These are phyloP conservation scores for Tricholoma saponaceum DNA, from an alignment of 768 basidiomycete genomes.

Conservation along the genomic window DNA sequence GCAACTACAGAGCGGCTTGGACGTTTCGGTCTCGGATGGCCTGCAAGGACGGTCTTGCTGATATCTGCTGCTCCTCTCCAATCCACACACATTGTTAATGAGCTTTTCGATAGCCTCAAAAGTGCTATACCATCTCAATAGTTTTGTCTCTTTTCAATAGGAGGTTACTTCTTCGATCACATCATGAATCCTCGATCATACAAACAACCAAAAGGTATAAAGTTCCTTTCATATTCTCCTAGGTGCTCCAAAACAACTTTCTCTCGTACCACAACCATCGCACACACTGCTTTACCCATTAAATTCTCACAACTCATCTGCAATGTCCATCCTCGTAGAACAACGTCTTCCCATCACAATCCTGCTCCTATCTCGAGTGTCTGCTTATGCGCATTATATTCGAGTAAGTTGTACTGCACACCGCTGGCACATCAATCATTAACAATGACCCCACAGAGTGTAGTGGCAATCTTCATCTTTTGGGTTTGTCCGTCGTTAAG, in stretches of 20 bases:
- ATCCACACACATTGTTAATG: no score
- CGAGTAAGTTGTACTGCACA: background rate
- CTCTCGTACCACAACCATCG: background rate
- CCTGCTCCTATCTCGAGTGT: background rate
- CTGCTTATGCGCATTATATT: slow-evolving; percentile 1
- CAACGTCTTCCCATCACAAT: slow-evolving; percentile 1
- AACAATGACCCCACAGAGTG: background rate
- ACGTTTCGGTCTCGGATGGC: no score
- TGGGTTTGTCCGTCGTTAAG: background rate
- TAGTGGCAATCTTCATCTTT: background rate
- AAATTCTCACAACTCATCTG: background rate
- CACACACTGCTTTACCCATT: background rate
- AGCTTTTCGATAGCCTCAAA: no score
- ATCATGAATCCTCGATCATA: background rate
- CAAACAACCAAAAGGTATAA: background rate
- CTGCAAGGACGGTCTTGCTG: background rate
- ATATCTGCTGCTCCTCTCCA: background rate
- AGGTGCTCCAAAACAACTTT: background rate
- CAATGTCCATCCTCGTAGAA: background rate
- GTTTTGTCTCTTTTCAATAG: no score
- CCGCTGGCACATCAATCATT: background rate
- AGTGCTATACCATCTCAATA: no score
- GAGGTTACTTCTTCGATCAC: background rate
- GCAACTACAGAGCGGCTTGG: no score
- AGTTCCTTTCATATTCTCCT: background rate